A percentile compares a stretch with the other conserved stretches of the same genome.
Evolutionary conservation across 2,329 filamentous ascomycete species (phyloP).

Genomic region (Nannizziopsis barbatae): DNA sequence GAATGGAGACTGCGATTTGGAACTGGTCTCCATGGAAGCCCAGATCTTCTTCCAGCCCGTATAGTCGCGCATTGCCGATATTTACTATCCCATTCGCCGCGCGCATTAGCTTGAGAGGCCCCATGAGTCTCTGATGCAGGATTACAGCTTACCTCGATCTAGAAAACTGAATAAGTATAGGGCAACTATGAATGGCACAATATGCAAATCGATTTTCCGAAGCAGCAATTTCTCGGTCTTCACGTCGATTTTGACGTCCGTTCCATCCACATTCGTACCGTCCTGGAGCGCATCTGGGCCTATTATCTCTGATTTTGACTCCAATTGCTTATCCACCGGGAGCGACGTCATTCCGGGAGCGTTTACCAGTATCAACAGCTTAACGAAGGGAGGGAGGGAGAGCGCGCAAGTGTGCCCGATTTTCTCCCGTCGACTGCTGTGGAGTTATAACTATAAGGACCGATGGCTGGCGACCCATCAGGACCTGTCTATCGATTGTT

Average conservation of each 20-base stretch:
- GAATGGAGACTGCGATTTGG: constrained; percentile 55
- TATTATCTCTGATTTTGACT: neutral
- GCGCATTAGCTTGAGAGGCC: neutral
- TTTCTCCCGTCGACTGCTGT: too few relatives aligned
- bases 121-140: neutral
- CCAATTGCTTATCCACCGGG: too few relatives aligned
- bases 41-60: constrained; percentile 53
- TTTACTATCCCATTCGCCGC: constrained; percentile 43
- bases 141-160: constrained; percentile 41
- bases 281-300: neutral
- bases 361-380: too few relatives aligned
- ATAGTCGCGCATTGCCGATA: constrained; percentile 59
- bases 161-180: constrained; percentile 64
- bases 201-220: constrained; percentile 32
- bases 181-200: constrained; percentile 33
- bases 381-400: too few relatives aligned
- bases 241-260: constrained; percentile 20
- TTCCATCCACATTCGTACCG: neutral
- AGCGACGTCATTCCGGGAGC: too few relatives aligned
- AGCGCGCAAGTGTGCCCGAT: too few relatives aligned
- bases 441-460: too few relatives aligned
- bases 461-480: too few relatives aligned
- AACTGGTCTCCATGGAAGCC: constrained; percentile 54
- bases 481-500: too few relatives aligned
- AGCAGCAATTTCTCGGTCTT: constrained; percentile 25